A percentile compares a stretch with the other conserved stretches of the same genome.
phyloP scores from a whole-genome alignment of 2,329 filamentous ascomycete species.

The Pseudogymnoascus sp. region DNA sequence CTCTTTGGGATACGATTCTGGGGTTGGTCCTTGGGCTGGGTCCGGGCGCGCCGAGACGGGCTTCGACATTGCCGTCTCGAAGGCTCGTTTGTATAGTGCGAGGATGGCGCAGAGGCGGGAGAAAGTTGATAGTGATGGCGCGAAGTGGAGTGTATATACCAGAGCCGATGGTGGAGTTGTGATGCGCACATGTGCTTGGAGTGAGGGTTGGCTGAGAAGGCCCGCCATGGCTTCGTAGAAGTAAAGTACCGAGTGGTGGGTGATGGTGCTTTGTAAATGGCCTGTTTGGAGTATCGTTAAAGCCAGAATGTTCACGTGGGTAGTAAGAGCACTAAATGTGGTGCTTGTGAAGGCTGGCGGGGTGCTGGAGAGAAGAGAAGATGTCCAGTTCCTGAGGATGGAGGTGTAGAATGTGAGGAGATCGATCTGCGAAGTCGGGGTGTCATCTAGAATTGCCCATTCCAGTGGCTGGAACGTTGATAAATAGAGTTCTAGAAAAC shows the following conservation, averaged over 20 bases:
- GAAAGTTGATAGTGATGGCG: conserved; percentile 50
- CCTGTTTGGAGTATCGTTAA: conserved; percentile 51
- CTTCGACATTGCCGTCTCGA: conserved; percentile 53
- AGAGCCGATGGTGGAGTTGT: conserved; percentile 58
- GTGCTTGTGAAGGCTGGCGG: conserved; percentile 11
- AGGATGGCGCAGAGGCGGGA: conserved; percentile 64
- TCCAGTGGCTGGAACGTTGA: conserved; percentile 46
- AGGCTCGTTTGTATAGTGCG: conserved; percentile 63
- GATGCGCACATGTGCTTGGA: conserved; percentile 51
- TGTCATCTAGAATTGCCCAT: conserved; percentile 39
- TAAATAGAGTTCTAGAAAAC: conserved; percentile 38
- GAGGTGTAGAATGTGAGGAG: conserved; percentile 60
- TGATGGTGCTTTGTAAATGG: conserved; percentile 29
- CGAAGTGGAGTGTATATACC: conserved; percentile 64
- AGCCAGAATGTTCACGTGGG: conserved; percentile 46
- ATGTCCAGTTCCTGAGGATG: conserved; percentile 54
- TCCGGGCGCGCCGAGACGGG: conserved; percentile 23
- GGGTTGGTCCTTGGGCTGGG: conserved; percentile 25
- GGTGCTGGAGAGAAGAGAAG: conserved; percentile 34
- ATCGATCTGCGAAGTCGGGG: conserved; percentile 42
- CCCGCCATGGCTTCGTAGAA: conserved; percentile 59
- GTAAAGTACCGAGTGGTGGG: conserved; percentile 51
- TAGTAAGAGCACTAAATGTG: conserved; percentile 34
- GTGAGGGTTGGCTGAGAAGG: conserved; percentile 42
- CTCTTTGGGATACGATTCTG: conserved; percentile 41